Percentiles rank a stretch among this genome's conserved stretches.
Evolutionary conservation across 2,329 filamentous ascomycete genomes (phyloP).

Genomic region (Fusarium camptoceras): DNA sequence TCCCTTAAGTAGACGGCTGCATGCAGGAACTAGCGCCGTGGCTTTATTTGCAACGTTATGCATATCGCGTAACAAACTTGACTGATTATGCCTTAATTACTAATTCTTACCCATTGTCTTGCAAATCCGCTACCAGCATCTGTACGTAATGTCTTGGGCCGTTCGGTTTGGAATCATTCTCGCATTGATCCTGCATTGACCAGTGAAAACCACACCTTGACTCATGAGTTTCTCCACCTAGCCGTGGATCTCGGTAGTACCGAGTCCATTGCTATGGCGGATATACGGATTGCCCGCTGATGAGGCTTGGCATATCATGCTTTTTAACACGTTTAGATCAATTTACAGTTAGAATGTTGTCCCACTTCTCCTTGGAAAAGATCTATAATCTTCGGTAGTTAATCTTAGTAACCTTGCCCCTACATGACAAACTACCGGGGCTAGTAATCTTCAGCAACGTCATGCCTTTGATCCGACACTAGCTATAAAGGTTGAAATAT

Average conservation of each 20-base stretch:
- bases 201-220: background rate
- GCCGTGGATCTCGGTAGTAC: background rate
- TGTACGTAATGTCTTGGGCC: background rate
- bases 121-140: background rate
- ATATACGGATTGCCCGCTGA: too few species aligned
- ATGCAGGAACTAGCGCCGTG: background rate
- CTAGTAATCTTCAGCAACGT: too few species aligned
- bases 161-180: background rate
- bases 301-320: too few species aligned
- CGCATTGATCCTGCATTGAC: background rate
- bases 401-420: too few species aligned
- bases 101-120: background rate
- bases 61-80: background rate
- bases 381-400: too few species aligned
- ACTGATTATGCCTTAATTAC: background rate
- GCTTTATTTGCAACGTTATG: too few species aligned
- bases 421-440: too few species aligned
- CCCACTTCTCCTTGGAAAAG: too few species aligned
- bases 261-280: background rate
- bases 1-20: background rate
- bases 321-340: too few species aligned
- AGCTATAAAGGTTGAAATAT: too few species aligned
- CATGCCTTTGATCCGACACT: too few species aligned
- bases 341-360: too few species aligned
- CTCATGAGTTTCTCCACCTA: accelerated